phyloP scores from a whole-genome alignment of 169 alveolate genomes.

The Cyclospora cayetanensis region DNA sequence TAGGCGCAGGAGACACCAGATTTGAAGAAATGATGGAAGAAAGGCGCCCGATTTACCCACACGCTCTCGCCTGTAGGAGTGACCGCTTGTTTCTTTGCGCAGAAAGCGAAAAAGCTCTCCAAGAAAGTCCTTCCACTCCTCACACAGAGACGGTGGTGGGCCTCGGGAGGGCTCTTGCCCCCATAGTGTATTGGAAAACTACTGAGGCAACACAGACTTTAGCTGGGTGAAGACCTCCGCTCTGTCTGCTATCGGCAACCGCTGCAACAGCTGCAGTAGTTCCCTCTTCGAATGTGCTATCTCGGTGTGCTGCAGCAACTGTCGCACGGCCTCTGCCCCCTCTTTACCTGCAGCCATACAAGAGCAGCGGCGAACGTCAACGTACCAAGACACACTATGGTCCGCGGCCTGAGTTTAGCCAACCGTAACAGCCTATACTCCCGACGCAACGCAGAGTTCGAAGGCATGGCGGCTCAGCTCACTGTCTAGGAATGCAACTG shows the following conservation, averaged over 20 bases:
- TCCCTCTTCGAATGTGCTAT: not conserved
- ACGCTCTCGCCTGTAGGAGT: too few species aligned
- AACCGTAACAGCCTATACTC: not conserved
- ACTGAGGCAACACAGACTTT: not conserved
- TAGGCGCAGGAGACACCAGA: too few species aligned
- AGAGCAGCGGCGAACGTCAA: not conserved
- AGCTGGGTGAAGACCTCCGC: not conserved
- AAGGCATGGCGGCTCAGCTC: not conserved
- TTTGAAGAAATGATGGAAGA: too few species aligned
- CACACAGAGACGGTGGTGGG: too few species aligned
- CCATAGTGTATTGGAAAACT: too few species aligned
- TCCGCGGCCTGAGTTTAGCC: too few species aligned
- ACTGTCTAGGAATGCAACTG: slow-evolving; percentile 36
- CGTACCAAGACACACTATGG: too few species aligned
- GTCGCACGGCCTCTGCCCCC: slow-evolving; percentile 9
- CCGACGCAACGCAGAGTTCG: not conserved
- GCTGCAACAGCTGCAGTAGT: slow-evolving; percentile 10
- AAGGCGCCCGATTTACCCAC: too few species aligned
- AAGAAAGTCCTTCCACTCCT: too few species aligned
- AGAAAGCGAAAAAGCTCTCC: too few species aligned
- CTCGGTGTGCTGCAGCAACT: slow-evolving; percentile 45
- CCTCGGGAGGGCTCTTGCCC: too few species aligned
- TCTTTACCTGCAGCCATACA: slow-evolving; percentile 12
- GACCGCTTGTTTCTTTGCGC: too few species aligned
- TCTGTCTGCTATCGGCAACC: not conserved